Conservation (phyloP, 768 basidiomycete genomes). For the Podaxis rugospora region DNA sequence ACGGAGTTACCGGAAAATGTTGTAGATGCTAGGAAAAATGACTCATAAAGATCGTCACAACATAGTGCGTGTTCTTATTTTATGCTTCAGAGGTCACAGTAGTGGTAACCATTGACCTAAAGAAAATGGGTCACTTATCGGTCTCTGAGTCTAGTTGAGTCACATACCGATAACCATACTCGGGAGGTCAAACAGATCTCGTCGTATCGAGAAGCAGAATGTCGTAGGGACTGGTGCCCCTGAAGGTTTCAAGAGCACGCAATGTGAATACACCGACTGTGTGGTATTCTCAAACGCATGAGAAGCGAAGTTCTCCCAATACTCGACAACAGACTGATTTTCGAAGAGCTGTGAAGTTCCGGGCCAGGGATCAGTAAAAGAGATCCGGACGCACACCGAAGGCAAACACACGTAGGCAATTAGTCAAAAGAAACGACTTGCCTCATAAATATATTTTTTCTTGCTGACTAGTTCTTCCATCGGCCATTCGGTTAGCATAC, state of each 20-base stretch:
- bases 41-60: conserved; percentile 17
- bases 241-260: conserved; percentile 80
- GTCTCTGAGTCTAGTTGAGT: background rate
- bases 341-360: conserved; percentile 68
- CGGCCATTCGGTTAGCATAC: conserved; percentile 88
- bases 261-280: conserved; percentile 91
- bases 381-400: background rate
- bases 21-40: conserved; percentile 11
- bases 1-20: conserved; percentile 7
- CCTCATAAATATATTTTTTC: conserved; percentile 67
- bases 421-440: conserved; percentile 20
- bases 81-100: conserved; percentile 36
- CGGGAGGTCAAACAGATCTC: conserved; percentile 89
- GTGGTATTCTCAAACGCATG: conserved; percentile 98
- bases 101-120: conserved; percentile 87
- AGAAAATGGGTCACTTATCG: background rate
- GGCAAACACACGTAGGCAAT: background rate
- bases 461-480: conserved; percentile 71
- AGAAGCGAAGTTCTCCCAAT: conserved; percentile 94
- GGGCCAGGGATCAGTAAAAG: conserved; percentile 8
- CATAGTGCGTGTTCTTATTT: conserved; percentile 8
- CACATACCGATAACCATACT: conserved; percentile 80
- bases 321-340: conserved; percentile 91
- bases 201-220: conserved; percentile 92
- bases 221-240: conserved; percentile 86